A percentile compares a stretch with the other conserved stretches of the same genome.
phyloP scores from a whole-genome alignment of 2,329 filamentous ascomycete genomes.

The Xylariomycetidae sp. region DNA sequence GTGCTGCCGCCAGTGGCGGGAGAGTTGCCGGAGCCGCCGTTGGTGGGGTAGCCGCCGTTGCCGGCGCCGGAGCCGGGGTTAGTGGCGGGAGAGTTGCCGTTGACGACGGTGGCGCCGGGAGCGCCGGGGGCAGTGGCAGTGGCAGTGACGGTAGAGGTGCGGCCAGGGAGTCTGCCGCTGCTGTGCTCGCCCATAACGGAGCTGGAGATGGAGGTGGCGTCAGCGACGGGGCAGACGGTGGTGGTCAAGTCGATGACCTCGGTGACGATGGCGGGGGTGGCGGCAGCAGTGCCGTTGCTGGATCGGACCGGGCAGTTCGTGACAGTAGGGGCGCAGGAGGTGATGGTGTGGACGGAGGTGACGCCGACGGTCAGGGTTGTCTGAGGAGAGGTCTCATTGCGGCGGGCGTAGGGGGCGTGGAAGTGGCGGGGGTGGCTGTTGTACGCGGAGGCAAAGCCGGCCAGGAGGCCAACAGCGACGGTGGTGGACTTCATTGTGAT shows the following conservation, averaged over 20 bases:
- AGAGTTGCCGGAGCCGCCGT: neutral
- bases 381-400: conserved; percentile 20
- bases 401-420: conserved; percentile 22
- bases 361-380: conserved; percentile 27
- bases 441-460: conserved; percentile 27
- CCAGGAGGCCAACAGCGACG: conserved; percentile 26
- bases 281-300: conserved; percentile 21
- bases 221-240: conserved; percentile 31
- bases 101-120: too few relatives aligned
- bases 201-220: conserved; percentile 23
- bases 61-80: too few relatives aligned
- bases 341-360: conserved; percentile 25
- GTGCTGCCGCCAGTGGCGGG: neutral
- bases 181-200: conserved; percentile 25
- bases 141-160: conserved; percentile 18
- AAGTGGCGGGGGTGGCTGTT: conserved; percentile 26
- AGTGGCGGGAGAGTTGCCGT: too few relatives aligned
- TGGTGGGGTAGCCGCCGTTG: conserved; percentile 4
- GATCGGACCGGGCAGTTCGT: conserved; percentile 27
- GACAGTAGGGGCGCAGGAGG: conserved; percentile 27
- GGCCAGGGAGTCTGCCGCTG: conserved; percentile 25
- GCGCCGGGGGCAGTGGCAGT: conserved; percentile 7
- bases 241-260: conserved; percentile 31
- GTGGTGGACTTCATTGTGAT: conserved; percentile 29
- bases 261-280: conserved; percentile 25